phyloP scores from a whole-genome alignment of 1,139 yeast genomes.

The Magnusiomyces fungicola region DNA sequence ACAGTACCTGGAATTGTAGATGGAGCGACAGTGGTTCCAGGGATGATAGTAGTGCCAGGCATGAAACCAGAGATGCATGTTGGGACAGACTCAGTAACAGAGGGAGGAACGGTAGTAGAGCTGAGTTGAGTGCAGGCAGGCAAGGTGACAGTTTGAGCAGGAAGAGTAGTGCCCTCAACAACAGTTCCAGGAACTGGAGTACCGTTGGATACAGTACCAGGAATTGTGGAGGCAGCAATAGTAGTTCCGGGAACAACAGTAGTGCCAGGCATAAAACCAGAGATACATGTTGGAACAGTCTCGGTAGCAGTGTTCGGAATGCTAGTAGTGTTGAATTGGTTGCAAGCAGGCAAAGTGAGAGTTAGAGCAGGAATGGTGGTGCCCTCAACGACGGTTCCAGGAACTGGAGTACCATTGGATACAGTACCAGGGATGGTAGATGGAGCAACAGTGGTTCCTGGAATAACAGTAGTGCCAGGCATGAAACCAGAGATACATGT shows the following conservation, averaged over 20 bases:
- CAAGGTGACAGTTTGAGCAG: constrained; percentile 7
- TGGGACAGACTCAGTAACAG: not conserved
- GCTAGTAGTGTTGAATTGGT: not conserved
- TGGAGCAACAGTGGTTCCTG: constrained; percentile 7
- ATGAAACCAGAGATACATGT: constrained; percentile 1
- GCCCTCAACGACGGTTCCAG: constrained; percentile 2
- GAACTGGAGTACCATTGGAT: constrained; percentile 2
- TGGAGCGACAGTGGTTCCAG: constrained; percentile 3
- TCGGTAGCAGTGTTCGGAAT: not conserved
- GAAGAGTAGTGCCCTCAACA: constrained; percentile 7
- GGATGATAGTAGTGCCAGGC: constrained; percentile 7
- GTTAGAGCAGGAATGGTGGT: constrained; percentile 3
- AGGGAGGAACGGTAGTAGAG: constrained; percentile 6
- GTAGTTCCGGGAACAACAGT: constrained; percentile 7
- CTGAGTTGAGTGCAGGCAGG: constrained; percentile 7
- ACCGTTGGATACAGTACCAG: constrained; percentile 1
- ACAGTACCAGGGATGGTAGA: constrained; percentile 3
- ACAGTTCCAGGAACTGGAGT: constrained; percentile 6
- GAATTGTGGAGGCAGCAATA: constrained; percentile 5
- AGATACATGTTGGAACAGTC: not conserved
- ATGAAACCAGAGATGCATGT: not conserved
- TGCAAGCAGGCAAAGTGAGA: not conserved
- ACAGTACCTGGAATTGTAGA: constrained; percentile 1
- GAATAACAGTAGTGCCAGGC: constrained; percentile 3
- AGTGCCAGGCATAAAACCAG: constrained; percentile 9